phyloP scores from a whole-genome alignment of 169 alveolate genomes.

The Eimeria acervulina region DNA sequence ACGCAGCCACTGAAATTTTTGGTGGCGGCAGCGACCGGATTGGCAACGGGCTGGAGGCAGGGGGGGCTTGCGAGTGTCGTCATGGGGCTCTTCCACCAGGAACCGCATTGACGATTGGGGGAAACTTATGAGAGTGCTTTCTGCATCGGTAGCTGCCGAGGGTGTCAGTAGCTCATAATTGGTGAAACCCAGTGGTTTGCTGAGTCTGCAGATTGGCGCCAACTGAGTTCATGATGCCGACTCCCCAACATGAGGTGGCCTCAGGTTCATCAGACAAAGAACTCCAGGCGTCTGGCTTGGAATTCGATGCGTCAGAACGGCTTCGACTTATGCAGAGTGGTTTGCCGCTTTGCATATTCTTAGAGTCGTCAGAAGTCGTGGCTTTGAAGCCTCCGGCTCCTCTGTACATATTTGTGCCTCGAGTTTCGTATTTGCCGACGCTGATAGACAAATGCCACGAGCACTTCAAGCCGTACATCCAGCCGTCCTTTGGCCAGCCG shows the following conservation, averaged over 20 bases:
- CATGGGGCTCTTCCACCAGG: not conserved
- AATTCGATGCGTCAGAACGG: conserved; percentile 67
- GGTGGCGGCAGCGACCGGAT: not conserved
- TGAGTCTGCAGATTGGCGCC: not conserved
- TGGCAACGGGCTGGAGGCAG: not conserved
- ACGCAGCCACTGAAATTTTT: not conserved
- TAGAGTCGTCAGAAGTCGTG: conserved; percentile 80
- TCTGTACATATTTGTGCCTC: conserved; percentile 70
- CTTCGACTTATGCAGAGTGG: conserved; percentile 77
- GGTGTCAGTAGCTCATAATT: not conserved
- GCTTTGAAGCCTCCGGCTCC: conserved; percentile 79
- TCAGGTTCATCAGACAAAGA: not conserved
- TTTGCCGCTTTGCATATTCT: conserved; percentile 71
- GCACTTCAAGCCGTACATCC: conserved; percentile 75
- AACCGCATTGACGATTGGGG: not conserved
- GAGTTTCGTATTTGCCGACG: conserved; percentile 78
- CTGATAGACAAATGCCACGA: conserved; percentile 64
- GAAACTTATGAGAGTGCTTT: not conserved
- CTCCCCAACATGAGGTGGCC: conserved; percentile 31
- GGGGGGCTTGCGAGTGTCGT: not conserved
- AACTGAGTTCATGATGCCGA: conserved; percentile 50
- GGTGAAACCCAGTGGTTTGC: not conserved
- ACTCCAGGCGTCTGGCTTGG: not conserved
- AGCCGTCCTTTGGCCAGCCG: conserved; percentile 74
- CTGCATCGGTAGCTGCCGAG: not conserved